Base-by-base conservation (phyloP, 73 alveolate genomes). In the Paramecium primaurelia region DNA sequence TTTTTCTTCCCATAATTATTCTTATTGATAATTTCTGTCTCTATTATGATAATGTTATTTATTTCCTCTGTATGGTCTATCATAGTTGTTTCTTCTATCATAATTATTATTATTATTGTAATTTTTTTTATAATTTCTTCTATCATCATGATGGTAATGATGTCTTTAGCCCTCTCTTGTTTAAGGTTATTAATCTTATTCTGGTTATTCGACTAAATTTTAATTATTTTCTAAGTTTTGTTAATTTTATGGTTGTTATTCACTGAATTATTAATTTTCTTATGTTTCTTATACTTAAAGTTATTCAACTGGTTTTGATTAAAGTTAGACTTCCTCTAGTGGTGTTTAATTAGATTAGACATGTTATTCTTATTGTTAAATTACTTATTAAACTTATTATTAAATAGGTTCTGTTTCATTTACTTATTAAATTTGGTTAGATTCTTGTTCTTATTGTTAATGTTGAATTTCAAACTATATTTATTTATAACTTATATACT, bases 11-110 rank as follows among this genome's bases (percentile, higher is more conserved):
- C 83, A 60, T 6, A 60, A 4, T 60, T 60, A 60, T 4, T 60
- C 83, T 26, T 60, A 60, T 60, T 60, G 20, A 60, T 60, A 60
- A 30, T 26, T 26, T 60, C 83, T 60, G 9, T 60, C 83, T 25
- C 83, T 60, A 60, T 60, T 60, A 0, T 60, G 38, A 60, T 60
- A 30, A 60, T 60, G 83, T 34, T 60, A 60, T 60, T 34, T 60
- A 26, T 60, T 60, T 60, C 83, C 83, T 60, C 20, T 60, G 26
- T 60, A 60, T 25, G 83, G 83, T 60, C 83, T 60, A 60, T 60
- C 44, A 9, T 60, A 30, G 26, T 60, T 34, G 44, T 60, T 30
- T 60, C 44, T 30, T 60, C 83, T 60, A 12, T 60, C 44, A 30
- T 60, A 26, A 60, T 60, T 30, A 60, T 60, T 60, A 22, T 22